Base-by-base conservation (phyloP, 163 green algal genomes). In the Prototheca wickerhamii region DNA sequence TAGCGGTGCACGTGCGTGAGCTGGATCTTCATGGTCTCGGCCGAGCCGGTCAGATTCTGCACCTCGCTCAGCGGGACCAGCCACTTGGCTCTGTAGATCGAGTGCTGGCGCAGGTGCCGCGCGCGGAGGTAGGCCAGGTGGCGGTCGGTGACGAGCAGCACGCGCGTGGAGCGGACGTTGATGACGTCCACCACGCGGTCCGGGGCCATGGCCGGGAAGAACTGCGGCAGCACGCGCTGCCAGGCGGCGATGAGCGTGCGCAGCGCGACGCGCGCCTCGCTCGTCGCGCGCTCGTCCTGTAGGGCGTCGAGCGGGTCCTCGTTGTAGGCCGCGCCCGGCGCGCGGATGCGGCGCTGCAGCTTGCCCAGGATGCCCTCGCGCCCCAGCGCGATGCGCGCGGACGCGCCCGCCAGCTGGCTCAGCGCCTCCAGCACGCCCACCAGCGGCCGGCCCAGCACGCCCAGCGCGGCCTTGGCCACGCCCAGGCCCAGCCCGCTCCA, bases 361-460 rank as follows among this genome's bases (percentile, higher is more conserved):
- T 68, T 80, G 29, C 76, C 78, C 43, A 90, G 76, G 71, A 95
- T 94, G 71, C 84, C 88, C 51, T 87, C 69, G 67, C 79, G 80
- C 20, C 88, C 88, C 62, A 92, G 68, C 67, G 76, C 89, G 52
- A 84, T 44, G 43, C 94, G 76, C 2, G 81, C 86, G 5, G 87
- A 34, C 20, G 84, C 85, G 43, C 84, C 73, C 7, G 85, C 37
- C 1, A 77, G 20, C 72, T 89, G 89, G 68, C 67, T 80, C 26
- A 43, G 30, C 10, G 60, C 58, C 68, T 95, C 87, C 7, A 89
- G 28, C 0, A 76, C 32, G 25, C 85, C 88, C 7, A 86, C 65
- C 10, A 79, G 46, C 12, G 86, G 87, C 10, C 88, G 73, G 20
- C 87, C 37, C 7, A 55, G 54, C 37, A 90, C n/a, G 17, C 87